Evolutionary conservation across 2,329 filamentous ascomycete species (phyloP).

Genomic region (Aspergillus persii): DNA sequence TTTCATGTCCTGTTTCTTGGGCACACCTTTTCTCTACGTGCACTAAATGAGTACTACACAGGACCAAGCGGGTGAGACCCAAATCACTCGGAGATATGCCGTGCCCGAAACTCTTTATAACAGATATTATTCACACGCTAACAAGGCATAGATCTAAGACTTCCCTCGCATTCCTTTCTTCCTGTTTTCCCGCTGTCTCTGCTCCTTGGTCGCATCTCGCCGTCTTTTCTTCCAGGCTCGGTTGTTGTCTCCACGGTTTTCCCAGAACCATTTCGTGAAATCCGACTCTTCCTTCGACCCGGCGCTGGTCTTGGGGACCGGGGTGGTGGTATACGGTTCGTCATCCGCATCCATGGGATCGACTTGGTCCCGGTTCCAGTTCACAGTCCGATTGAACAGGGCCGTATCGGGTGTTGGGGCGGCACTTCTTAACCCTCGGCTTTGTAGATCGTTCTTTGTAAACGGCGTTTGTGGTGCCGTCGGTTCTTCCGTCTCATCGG

Average conservation of each 20-base stretch:
- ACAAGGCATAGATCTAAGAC: constrained; percentile 16
- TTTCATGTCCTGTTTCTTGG: not conserved
- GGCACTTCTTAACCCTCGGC: constrained; percentile 68
- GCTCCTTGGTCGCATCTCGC: constrained; percentile 59
- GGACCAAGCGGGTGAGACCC: not conserved
- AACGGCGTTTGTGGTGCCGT: constrained; percentile 74
- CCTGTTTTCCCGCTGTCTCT: constrained; percentile 59
- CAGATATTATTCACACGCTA: too few species aligned
- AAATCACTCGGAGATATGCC: not conserved
- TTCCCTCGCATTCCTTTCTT: constrained; percentile 46
- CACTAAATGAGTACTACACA: not conserved
- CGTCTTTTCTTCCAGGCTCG: constrained; percentile 54
- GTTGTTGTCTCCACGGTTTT: constrained; percentile 51
- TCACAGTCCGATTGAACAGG: constrained; percentile 54
- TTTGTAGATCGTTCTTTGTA: constrained; percentile 73
- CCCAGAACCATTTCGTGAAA: constrained; percentile 63
- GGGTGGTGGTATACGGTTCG: constrained; percentile 23
- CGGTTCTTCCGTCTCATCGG: constrained; percentile 45
- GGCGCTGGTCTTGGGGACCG: constrained; percentile 20
- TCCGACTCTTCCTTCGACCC: constrained; percentile 48
- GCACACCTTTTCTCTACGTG: not conserved
- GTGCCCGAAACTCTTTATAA: not conserved
- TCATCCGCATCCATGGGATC: constrained; percentile 26
- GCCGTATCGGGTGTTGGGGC: constrained; percentile 95
- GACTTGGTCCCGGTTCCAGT: constrained; percentile 22